Conservation (phyloP, 2,329 filamentous ascomycete species). For the Magnaporthiopsis incrustans region DNA sequence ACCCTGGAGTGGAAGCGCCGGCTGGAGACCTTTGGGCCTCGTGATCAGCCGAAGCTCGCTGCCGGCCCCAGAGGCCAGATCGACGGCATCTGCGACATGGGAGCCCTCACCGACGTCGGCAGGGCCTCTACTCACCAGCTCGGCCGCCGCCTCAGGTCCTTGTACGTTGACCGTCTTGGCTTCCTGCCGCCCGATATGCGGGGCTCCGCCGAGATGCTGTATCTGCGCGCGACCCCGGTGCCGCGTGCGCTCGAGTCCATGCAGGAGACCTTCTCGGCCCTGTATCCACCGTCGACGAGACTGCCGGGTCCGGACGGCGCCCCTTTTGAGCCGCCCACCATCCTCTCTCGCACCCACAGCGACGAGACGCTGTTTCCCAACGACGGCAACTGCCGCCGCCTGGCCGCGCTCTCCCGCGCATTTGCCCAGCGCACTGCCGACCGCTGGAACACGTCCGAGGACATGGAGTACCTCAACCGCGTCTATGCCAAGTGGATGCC, state of each 20-base stretch:
- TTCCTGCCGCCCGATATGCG: constrained; percentile 57
- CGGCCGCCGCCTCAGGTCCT: constrained; percentile 56
- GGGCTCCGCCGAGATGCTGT: constrained; percentile 47
- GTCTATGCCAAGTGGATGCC: constrained; percentile 84
- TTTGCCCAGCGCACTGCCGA: constrained; percentile 66
- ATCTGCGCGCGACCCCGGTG: constrained; percentile 66
- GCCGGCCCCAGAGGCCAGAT: constrained; percentile 59
- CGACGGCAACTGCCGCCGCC: constrained; percentile 64
- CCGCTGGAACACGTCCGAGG: constrained; percentile 66
- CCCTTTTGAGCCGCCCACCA: constrained; percentile 52
- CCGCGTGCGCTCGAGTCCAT: constrained; percentile 70
- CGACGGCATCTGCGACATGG: constrained; percentile 74
- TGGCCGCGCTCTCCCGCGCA: constrained; percentile 58
- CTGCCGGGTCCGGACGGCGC: constrained; percentile 15
- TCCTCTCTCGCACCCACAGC: constrained; percentile 53
- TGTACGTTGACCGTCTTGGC: constrained; percentile 67
- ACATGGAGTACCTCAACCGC: constrained; percentile 77
- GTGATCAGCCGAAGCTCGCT: constrained; percentile 64
- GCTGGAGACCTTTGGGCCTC: constrained; percentile 70
- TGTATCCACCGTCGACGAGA: constrained; percentile 55
- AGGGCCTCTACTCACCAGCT: constrained; percentile 64
- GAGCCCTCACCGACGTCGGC: constrained; percentile 69
- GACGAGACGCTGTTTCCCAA: constrained; percentile 80
- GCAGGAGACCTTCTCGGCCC: constrained; percentile 65
- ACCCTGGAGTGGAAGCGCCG: constrained; percentile 58